Conservation (phyloP, 2,329 filamentous ascomycete genomes). For the Penicillium sp. region DNA sequence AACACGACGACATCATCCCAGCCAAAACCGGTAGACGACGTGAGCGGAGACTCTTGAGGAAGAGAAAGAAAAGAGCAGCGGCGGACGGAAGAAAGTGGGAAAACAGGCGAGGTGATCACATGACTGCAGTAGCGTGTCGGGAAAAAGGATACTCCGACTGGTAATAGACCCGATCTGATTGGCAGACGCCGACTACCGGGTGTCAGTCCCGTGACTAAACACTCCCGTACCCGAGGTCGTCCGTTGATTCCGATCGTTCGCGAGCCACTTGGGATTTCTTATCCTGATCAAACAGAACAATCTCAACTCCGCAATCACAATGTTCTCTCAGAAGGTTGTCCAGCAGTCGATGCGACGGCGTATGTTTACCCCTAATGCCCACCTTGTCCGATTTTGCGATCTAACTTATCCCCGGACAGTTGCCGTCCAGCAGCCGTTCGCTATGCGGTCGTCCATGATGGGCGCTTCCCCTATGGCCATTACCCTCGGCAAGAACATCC, state of each 20-base stretch:
- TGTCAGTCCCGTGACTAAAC: slow-evolving; percentile 36
- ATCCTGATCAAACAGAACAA: slow-evolving; percentile 20
- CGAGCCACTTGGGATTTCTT: slow-evolving; percentile 23
- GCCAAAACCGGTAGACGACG: slow-evolving; percentile 35
- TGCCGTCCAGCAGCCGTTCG: slow-evolving; percentile 47
- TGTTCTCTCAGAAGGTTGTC: slow-evolving; percentile 51
- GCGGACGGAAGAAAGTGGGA: slow-evolving; percentile 13
- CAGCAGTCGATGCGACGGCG: slow-evolving; percentile 51
- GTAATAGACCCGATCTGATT: slow-evolving; percentile 40
- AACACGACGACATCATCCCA: slow-evolving; percentile 43
- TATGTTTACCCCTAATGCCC: slow-evolving; percentile 35
- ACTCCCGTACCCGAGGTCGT: slow-evolving; percentile 41
- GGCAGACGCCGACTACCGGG: slow-evolving; percentile 21
- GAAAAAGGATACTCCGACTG: slow-evolving; percentile 40
- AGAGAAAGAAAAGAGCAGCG: slow-evolving; percentile 21
- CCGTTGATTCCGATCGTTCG: slow-evolving; percentile 36
- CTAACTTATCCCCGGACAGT: slow-evolving; percentile 37
- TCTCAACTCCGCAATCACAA: slow-evolving; percentile 29
- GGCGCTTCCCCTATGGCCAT: slow-evolving; percentile 47
- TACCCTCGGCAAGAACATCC: slow-evolving; percentile 44
- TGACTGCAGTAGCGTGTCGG: slow-evolving; percentile 15
- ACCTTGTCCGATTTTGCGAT: slow-evolving; percentile 19
- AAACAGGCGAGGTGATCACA: slow-evolving; percentile 22
- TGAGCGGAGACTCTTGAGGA: slow-evolving; percentile 42
- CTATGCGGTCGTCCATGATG: slow-evolving; percentile 44